Conservation (phyloP, 768 basidiomycete species). For the Xanthoconium purpureum region DNA sequence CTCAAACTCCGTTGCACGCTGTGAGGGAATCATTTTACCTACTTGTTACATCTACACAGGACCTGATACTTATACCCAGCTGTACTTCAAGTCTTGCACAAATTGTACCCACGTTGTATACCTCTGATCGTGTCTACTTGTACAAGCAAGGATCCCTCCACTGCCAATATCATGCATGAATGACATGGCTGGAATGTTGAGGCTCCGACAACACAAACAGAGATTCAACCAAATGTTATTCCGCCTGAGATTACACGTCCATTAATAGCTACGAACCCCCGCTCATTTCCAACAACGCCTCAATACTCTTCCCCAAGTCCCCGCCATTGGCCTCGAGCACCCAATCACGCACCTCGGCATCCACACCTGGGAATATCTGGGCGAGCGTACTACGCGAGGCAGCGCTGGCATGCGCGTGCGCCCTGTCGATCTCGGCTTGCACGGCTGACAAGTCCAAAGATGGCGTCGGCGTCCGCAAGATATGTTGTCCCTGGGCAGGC, state of each 20-base stretch:
- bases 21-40: no score
- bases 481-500: slow-evolving; percentile 48
- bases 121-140: no score
- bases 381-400: slow-evolving; percentile 73
- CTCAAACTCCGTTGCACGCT: no score
- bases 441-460: slow-evolving; percentile 66
- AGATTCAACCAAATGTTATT: not conserved
- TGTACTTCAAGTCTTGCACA: no score
- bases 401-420: slow-evolving; percentile 67
- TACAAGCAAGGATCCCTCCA: no score
- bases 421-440: slow-evolving; percentile 74
- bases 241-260: not conserved
- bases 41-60: no score
- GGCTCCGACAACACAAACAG: not conserved
- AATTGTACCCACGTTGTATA: no score
- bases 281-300: slow-evolving; percentile 74
- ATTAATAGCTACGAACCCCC: slow-evolving; percentile 22
- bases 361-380: slow-evolving; percentile 86
- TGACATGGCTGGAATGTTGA: no score
- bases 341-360: slow-evolving; percentile 81
- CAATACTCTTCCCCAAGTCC: slow-evolving; percentile 88
- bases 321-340: slow-evolving; percentile 88
- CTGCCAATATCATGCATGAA: no score
- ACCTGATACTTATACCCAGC: no score
- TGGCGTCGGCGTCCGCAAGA: slow-evolving; percentile 70